Conservation (phyloP, 768 basidiomycete species). For the Psilocybe subaeruginosa region DNA sequence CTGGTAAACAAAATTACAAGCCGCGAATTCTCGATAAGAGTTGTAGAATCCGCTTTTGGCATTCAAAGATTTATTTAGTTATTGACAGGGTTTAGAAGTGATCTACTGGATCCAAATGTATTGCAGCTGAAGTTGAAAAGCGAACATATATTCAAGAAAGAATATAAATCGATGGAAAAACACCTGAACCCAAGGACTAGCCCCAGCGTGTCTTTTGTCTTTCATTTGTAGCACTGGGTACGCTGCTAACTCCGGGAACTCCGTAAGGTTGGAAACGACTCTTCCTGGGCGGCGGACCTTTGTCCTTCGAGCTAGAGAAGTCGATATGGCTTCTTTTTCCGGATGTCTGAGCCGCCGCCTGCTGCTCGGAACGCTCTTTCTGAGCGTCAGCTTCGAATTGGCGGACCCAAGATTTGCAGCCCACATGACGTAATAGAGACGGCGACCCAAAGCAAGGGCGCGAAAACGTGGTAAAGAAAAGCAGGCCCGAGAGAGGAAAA, state of each 20-base stretch:
- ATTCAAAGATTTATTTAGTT: background rate
- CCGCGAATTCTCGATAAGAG: no score
- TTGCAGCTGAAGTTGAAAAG: background rate
- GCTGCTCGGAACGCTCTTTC: slow-evolving; percentile 66
- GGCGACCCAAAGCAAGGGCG: background rate
- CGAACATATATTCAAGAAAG: background rate
- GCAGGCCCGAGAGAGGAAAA: background rate
- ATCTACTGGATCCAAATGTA: no score
- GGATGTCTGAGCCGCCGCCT: slow-evolving; percentile 49
- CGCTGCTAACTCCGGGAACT: slow-evolving; percentile 2
- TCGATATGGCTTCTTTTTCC: slow-evolving; percentile 66
- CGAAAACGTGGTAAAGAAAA: background rate
- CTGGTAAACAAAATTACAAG: no score
- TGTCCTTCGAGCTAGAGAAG: slow-evolving; percentile 38
- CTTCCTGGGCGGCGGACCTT: slow-evolving; percentile 24
- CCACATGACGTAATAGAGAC: slow-evolving; percentile 20
- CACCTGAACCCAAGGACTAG: background rate
- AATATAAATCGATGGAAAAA: background rate
- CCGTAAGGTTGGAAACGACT: slow-evolving; percentile 34
- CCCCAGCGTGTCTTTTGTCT: slow-evolving; percentile 26
- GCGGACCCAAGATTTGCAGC: slow-evolving; percentile 23
- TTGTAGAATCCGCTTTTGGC: no score
- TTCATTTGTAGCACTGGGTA: slow-evolving; percentile 4
- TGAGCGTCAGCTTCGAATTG: slow-evolving; percentile 59
- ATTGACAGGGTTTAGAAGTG: background rate